Evolutionary conservation across 306 rosid species (phyloP).

Genomic region (Parietaria judaica): DNA sequence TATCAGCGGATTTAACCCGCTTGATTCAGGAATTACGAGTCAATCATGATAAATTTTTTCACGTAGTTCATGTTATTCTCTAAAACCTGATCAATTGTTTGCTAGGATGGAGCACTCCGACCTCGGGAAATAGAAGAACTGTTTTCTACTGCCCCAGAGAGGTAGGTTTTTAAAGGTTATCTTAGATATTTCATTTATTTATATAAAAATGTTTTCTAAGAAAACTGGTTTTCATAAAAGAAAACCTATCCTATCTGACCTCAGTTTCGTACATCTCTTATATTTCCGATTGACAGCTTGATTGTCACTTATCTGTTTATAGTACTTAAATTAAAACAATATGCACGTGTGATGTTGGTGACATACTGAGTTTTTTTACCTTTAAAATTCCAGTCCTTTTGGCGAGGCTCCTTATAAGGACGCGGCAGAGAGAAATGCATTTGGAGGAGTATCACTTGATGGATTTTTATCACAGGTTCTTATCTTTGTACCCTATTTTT

Average conservation of each 20-base stretch:
- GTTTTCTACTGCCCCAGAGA: constrained; percentile 93
- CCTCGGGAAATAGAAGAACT: constrained; percentile 84
- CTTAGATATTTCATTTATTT: not conserved
- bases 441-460: constrained; percentile 77
- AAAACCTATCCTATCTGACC: not conserved
- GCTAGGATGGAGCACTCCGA: constrained; percentile 72
- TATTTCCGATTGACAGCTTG: not conserved
- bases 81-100: constrained; percentile 12
- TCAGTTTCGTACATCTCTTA: not conserved
- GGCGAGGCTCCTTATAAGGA: constrained; percentile 59
- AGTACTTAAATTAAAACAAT: not conserved
- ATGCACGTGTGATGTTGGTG: constrained; percentile 5
- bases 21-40: not conserved
- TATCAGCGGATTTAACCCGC: not conserved
- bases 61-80: constrained; percentile 1
- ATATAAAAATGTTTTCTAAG: not conserved
- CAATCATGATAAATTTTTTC: no score
- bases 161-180: constrained; percentile 36
- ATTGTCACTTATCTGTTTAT: not conserved
- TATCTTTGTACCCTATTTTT: not conserved
- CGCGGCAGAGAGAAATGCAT: constrained; percentile 66
- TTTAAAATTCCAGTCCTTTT: constrained; percentile 64
- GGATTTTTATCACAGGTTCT: constrained; percentile 62
- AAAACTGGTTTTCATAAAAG: not conserved
- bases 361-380: constrained; percentile 13